These are phyloP conservation scores for Phytophthora cactorum DNA, from an alignment of 352 stramenopile genomes.

Conservation along the genomic window DNA sequence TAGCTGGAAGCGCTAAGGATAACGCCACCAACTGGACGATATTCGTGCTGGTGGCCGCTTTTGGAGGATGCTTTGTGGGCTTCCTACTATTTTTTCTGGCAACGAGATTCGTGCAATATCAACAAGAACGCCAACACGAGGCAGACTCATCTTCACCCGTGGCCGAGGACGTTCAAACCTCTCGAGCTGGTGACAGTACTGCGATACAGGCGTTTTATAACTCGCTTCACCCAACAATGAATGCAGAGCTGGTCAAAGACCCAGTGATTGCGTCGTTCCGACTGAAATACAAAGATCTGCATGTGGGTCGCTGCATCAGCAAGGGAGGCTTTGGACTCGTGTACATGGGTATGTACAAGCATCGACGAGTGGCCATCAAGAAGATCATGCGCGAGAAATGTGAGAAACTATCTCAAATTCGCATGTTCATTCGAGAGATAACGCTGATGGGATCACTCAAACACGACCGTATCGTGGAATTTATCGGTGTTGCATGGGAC, in stretches of 20 bases:
- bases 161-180: slow-evolving; percentile 27
- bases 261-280: slow-evolving; percentile 43
- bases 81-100: slow-evolving; percentile 47
- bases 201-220: slow-evolving; percentile 49
- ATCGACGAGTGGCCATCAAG: slow-evolving; percentile 51
- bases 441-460: slow-evolving; percentile 62
- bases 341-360: slow-evolving; percentile 42
- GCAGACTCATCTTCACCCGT: slow-evolving; percentile 9
- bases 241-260: slow-evolving; percentile 43
- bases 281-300: slow-evolving; percentile 47
- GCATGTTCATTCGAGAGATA: slow-evolving; percentile 61
- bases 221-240: slow-evolving; percentile 44
- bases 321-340: slow-evolving; percentile 55
- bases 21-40: slow-evolving; percentile 38
- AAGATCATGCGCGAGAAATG: slow-evolving; percentile 46
- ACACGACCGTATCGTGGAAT: slow-evolving; percentile 75
- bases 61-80: slow-evolving; percentile 42
- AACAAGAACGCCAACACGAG: slow-evolving; percentile 21
- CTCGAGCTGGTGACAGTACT: slow-evolving; percentile 24
- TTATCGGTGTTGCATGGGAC: slow-evolving; percentile 75
- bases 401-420: slow-evolving; percentile 42
- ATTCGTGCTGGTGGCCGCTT: slow-evolving; percentile 39
- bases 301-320: slow-evolving; percentile 46
- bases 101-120: slow-evolving; percentile 19
- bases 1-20: slow-evolving; percentile 5